Conservation (phyloP, 2,329 filamentous ascomycete species). For the Talaromyces sp. region DNA sequence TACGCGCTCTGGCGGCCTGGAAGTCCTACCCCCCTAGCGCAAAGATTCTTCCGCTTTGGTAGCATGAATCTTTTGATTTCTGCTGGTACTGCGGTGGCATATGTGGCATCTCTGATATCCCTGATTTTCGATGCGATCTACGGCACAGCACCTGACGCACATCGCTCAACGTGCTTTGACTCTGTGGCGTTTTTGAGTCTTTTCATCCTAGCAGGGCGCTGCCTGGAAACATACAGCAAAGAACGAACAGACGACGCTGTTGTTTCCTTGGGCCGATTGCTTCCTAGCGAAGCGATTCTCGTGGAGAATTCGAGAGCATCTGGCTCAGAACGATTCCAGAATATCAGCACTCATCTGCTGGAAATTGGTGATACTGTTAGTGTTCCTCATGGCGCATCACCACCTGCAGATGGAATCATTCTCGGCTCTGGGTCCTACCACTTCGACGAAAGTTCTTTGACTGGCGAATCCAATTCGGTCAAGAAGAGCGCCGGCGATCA, state of each 20-base stretch:
- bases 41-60: conserved; percentile 85
- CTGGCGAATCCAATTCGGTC: conserved; percentile 53
- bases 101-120: conserved; percentile 77
- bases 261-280: conserved; percentile 70
- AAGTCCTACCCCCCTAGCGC: conserved; percentile 68
- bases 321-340: conserved; percentile 29
- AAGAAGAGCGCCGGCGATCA: conserved; percentile 41
- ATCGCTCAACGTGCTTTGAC: conserved; percentile 78
- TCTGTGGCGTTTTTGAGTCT: conserved; percentile 88
- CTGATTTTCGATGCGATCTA: conserved; percentile 58
- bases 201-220: conserved; percentile 67
- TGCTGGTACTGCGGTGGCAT: conserved; percentile 82
- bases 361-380: conserved; percentile 72
- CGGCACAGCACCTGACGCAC: conserved; percentile 41
- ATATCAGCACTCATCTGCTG: conserved; percentile 64
- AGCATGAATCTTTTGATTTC: conserved; percentile 96
- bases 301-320: conserved; percentile 37
- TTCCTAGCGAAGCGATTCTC: conserved; percentile 72
- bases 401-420: conserved; percentile 74
- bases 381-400: conserved; percentile 74
- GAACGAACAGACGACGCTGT: conserved; percentile 85
- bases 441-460: conserved; percentile 90
- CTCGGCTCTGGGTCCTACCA: conserved; percentile 54
- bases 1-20: conserved; percentile 70
- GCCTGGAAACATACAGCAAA: conserved; percentile 79